These are phyloP conservation scores for Phialophora macrospora DNA, from an alignment of 2,329 filamentous ascomycete genomes.

Conservation along the genomic window DNA sequence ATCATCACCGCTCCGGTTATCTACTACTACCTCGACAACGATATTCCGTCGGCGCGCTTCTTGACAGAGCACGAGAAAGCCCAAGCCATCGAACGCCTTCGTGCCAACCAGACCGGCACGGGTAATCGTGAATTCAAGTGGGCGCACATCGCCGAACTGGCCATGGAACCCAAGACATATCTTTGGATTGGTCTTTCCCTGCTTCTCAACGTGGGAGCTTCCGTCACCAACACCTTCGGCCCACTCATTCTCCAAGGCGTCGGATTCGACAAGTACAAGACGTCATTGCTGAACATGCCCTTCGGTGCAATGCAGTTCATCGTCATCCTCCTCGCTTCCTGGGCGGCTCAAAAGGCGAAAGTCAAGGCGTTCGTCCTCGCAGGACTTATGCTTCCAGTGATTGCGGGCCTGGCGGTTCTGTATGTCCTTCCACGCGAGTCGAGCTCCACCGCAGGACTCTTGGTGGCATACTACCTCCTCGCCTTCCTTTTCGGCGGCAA, in stretches of 20 bases:
- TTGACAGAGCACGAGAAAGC: slow-evolving; percentile 53
- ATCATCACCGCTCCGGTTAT: slow-evolving; percentile 62
- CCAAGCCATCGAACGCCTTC: slow-evolving; percentile 56
- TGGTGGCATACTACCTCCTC: slow-evolving; percentile 68
- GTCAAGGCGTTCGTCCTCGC: slow-evolving; percentile 64
- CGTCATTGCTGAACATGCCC: slow-evolving; percentile 69
- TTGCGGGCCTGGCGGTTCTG: slow-evolving; percentile 59
- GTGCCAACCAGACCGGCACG: slow-evolving; percentile 57
- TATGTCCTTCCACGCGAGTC: slow-evolving; percentile 57
- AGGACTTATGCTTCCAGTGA: slow-evolving; percentile 62
- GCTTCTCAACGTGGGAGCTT: slow-evolving; percentile 67
- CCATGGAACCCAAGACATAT: slow-evolving; percentile 56
- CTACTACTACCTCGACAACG: slow-evolving; percentile 65
- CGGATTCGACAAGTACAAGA: slow-evolving; percentile 62
- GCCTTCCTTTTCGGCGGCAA: slow-evolving; percentile 70
- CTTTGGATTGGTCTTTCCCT: slow-evolving; percentile 66
- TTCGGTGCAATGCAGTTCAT: slow-evolving; percentile 67
- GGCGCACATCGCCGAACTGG: slow-evolving; percentile 50
- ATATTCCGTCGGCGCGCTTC: slow-evolving; percentile 59
- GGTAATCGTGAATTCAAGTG: slow-evolving; percentile 54
- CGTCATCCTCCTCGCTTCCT: slow-evolving; percentile 64
- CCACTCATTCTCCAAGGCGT: slow-evolving; percentile 66
- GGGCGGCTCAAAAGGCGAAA: slow-evolving; percentile 60
- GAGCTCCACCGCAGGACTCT: slow-evolving; percentile 53
- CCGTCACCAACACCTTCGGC: slow-evolving; percentile 68